Conservation (phyloP, 1,284 basidiomycete genomes). For the Apiotrichum mycotoxinovorans region DNA sequence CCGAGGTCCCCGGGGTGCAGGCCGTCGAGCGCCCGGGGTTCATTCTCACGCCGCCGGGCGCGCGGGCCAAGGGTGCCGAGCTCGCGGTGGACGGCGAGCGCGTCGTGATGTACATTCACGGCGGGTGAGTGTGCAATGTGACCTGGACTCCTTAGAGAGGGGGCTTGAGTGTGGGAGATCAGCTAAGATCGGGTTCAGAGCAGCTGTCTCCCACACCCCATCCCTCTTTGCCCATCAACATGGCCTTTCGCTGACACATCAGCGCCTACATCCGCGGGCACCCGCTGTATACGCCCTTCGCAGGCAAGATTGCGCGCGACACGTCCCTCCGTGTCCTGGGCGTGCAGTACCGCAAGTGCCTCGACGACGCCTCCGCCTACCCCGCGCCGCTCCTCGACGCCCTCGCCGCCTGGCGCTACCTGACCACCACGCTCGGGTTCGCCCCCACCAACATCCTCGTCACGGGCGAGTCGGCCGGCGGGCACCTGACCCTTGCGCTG, state of each 20-base stretch:
- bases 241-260: background rate
- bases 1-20: background rate
- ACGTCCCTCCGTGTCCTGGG: constrained; percentile 16
- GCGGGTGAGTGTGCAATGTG: constrained; percentile 28
- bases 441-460: constrained; percentile 57
- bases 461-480: constrained; percentile 65
- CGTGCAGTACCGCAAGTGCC: constrained; percentile 26
- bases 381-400: constrained; percentile 61
- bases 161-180: no score
- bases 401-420: constrained; percentile 59
- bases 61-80: background rate
- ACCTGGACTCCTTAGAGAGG: no score
- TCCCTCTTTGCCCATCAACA: no score
- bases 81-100: constrained; percentile 17
- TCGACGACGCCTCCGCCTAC: constrained; percentile 47
- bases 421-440: constrained; percentile 52
- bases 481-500: constrained; percentile 58
- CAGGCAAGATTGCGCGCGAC: constrained; percentile 15
- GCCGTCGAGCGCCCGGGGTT: constrained; percentile 8
- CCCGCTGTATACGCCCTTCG: constrained; percentile 23
- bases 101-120: constrained; percentile 28
- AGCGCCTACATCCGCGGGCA: constrained; percentile 28
- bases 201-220: no score
- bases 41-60: constrained; percentile 14
- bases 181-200: no score